A percentile compares a stretch with the other conserved stretches of the same genome.
Conservation (phyloP, 1,284 basidiomycete genomes). For the Ceratobasidium sp. region DNA sequence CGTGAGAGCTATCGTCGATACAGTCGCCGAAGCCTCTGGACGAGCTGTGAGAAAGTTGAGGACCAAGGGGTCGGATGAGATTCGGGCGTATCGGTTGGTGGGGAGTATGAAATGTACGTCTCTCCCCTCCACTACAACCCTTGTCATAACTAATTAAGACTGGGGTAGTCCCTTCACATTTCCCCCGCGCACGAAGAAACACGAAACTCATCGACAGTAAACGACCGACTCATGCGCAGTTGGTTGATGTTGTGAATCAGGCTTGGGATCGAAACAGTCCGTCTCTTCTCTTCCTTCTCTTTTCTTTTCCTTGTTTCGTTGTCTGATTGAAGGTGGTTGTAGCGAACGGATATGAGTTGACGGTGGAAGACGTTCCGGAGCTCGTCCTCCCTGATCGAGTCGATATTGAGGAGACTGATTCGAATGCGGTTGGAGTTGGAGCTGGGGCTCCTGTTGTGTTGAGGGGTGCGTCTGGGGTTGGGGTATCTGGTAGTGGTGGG, state of each 20-base stretch:
- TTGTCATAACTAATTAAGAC: background rate
- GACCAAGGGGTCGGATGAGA: constrained; percentile 30
- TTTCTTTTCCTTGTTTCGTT: background rate
- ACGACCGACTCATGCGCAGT: constrained; percentile 15
- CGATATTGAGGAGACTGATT: constrained; percentile 24
- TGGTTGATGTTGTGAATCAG: constrained; percentile 29
- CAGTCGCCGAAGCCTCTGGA: constrained; percentile 30
- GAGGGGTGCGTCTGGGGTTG: background rate
- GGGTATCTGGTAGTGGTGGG: background rate
- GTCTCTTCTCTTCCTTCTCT: background rate
- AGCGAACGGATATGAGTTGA: constrained; percentile 35
- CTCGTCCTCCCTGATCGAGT: constrained; percentile 23
- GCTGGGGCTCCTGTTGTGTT: background rate
- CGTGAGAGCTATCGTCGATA: constrained; percentile 26
- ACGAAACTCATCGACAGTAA: constrained; percentile 35
- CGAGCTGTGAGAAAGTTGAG: constrained; percentile 29
- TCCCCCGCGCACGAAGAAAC: constrained; percentile 18
- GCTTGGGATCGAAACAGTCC: constrained; percentile 27
- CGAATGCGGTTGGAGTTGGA: background rate
- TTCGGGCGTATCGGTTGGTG: constrained; percentile 33
- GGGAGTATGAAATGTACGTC: constrained; percentile 38
- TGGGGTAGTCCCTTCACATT: constrained; percentile 30
- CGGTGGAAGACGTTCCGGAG: constrained; percentile 24
- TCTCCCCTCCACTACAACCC: background rate
- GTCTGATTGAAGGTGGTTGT: background rate